These are phyloP conservation scores for Otatea glauca DNA, from an alignment of 176 grass and related monocot species.

Conservation along the genomic window DNA sequence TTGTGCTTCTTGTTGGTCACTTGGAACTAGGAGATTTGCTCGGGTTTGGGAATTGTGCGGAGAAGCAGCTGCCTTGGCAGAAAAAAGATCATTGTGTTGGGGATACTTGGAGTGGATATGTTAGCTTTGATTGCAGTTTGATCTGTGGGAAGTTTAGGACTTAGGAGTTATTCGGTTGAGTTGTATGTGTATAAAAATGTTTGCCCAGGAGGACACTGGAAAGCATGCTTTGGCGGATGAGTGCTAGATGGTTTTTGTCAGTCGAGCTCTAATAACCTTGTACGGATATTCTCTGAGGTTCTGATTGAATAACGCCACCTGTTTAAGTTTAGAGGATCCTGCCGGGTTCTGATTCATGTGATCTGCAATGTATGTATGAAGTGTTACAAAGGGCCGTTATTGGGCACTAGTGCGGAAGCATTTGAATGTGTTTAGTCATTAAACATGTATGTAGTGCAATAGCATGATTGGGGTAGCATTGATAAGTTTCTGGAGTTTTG, in stretches of 20 bases:
- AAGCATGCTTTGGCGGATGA: neutral
- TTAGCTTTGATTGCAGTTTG: neutral
- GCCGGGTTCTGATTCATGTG: neutral
- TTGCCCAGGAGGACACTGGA: neutral
- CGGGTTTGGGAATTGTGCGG: neutral
- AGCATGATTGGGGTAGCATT: neutral
- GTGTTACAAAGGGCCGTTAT: neutral
- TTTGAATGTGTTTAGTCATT: neutral
- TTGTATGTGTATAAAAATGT: neutral
- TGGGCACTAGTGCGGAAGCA: neutral
- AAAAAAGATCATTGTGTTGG: neutral
- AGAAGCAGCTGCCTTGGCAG: neutral
- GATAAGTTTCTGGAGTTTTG: neutral
- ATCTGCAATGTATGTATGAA: neutral
- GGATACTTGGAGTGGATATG: neutral
- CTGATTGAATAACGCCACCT: neutral
- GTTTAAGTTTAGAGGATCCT: neutral
- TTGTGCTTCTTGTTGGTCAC: neutral
- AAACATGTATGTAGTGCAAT: neutral
- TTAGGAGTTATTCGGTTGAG: neutral
- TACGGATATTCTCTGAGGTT: neutral
- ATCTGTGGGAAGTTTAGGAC: neutral
- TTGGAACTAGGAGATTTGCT: neutral
- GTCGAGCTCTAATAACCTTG: neutral
- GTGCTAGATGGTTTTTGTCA: neutral